Conservation (phyloP, 208 protist genomes). For the Trypanosoma mega region DNA sequence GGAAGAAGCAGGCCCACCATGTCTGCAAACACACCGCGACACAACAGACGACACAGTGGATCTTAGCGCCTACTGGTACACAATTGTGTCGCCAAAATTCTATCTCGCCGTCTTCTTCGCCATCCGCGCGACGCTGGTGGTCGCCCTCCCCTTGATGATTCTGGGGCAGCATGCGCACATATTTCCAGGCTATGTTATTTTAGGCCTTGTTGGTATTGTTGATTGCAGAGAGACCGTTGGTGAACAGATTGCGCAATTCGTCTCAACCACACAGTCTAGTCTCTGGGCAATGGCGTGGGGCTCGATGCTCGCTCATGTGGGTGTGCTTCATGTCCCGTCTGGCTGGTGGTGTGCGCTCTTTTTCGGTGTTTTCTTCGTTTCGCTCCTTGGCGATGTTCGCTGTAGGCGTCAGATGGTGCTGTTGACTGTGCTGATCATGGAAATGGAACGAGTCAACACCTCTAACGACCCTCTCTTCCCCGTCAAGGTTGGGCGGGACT, state of each 20-base stretch:
- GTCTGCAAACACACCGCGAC: conserved; percentile 2
- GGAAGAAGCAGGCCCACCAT: not conserved
- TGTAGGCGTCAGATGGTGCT: conserved; percentile 56
- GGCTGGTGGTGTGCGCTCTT: conserved; percentile 73
- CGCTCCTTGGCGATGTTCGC: conserved; percentile 50
- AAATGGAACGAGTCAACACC: conserved; percentile 43
- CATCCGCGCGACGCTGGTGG: conserved; percentile 42
- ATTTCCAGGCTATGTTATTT: conserved; percentile 36
- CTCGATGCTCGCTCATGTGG: conserved; percentile 43
- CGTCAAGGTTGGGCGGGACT: conserved; percentile 38
- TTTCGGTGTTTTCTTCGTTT: conserved; percentile 30
- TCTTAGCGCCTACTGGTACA: conserved; percentile 32
- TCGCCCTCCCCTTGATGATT: conserved; percentile 36
- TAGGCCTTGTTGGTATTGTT: conserved; percentile 37
- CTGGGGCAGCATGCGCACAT: conserved; percentile 27
- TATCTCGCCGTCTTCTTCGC: conserved; percentile 51
- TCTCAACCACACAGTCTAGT: conserved; percentile 25
- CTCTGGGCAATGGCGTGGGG: conserved; percentile 31
- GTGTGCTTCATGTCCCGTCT: conserved; percentile 26
- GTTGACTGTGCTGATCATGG: conserved; percentile 56
- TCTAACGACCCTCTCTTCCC: conserved; percentile 32
- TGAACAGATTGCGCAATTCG: conserved; percentile 34
- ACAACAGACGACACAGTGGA: conserved; percentile 25
- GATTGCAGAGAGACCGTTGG: conserved; percentile 42
- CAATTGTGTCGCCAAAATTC: conserved; percentile 38